Percentiles rank a stretch among this genome's conserved stretches.
Conservation (phyloP, 2,329 filamentous ascomycete genomes). For the Lasiodiplodia citricola region DNA sequence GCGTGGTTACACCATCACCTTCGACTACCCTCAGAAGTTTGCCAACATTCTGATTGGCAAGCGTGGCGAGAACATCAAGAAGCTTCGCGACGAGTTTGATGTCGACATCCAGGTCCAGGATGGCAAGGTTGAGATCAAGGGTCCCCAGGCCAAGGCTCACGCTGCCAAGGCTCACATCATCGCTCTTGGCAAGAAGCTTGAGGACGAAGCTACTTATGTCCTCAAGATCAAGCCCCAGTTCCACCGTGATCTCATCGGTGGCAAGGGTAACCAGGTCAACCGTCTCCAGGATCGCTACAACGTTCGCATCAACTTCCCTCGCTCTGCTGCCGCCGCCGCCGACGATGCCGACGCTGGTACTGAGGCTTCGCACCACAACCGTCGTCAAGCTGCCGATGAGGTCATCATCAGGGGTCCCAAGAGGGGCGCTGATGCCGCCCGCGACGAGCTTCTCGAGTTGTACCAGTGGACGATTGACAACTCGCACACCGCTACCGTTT, state of each 20-base stretch:
- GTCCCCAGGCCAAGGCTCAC: conserved; percentile 92
- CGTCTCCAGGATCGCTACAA: conserved; percentile 90
- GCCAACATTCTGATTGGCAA: conserved; percentile 82
- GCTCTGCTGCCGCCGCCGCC: conserved; percentile 63
- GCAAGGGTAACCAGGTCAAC: conserved; percentile 86
- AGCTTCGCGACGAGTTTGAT: conserved; percentile 71
- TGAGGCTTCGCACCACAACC: conserved; percentile 61
- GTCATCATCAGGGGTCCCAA: conserved; percentile 90
- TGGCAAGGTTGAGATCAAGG: conserved; percentile 93
- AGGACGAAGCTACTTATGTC: conserved; percentile 86
- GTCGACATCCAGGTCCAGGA: conserved; percentile 88
- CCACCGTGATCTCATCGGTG: conserved; percentile 91
- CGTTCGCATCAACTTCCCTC: conserved; percentile 95
- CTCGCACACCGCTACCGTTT: conserved; percentile 77
- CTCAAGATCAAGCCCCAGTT: conserved; percentile 93
- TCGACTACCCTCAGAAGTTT: conserved; percentile 94
- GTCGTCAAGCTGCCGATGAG: conserved; percentile 81
- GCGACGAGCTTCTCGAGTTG: conserved; percentile 87
- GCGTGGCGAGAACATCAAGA: conserved; percentile 71
- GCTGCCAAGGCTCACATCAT: conserved; percentile 82
- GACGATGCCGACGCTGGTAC: conserved; percentile 71
- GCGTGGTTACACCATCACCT: conserved; percentile 81
- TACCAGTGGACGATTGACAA: conserved; percentile 91
- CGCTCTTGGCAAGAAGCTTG: conserved; percentile 77
- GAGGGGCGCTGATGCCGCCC: conserved; percentile 88